Evolutionary conservation across 225 moss, liverwort and hornwort genomes (phyloP), one percentile per base, ranked within the genome.

Genomic region (Pseudoscleropodium purum): DNA sequence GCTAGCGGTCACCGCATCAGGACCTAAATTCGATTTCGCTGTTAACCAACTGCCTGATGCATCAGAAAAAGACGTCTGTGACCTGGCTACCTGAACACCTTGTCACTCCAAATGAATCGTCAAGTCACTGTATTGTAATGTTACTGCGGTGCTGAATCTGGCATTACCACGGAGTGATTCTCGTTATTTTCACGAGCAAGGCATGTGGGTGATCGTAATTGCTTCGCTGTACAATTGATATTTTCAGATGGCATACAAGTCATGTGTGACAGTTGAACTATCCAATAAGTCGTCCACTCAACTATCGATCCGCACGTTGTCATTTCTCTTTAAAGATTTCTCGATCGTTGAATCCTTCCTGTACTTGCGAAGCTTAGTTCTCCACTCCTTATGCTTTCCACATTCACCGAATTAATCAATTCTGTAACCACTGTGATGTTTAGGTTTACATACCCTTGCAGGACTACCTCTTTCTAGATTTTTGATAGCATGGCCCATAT

Each of bases 381-480:
- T 20, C 37, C 62, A 4, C 7, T 36, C 27, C 25, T 25, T 6
- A 8, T 11, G 52, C 83, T 11, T 26, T 12, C 26, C 17, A 14
- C 18, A 2, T 49, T n/a, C 49, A 2, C n/a, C 5, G 67, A 54
- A 30, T 37, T 8, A 13, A 1, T 6, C 30, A 8, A 7, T 19
- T 39, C 15, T 20, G 61, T 13, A 27, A 75, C 10, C 18, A 5
- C 5, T 25, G 37, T 18, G 17, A 23, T 17, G 33, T 17, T 16
- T 12, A 9, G 39, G 13, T 54, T 14, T 1, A 1, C 3, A 3
- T 1, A 31, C 9, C 26, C 18, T 23, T 18, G 7, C 5, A 4
- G 23, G 4, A 5, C 11, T 5, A 2, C 30, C 8, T 2, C 6
- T 7, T 19, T 17, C 21, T 64, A 49, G 25, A n/a, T 9, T 29